Evolutionary conservation across 805 yeast species (phyloP).

Genomic region (Grigorovia transvaalensis): DNA sequence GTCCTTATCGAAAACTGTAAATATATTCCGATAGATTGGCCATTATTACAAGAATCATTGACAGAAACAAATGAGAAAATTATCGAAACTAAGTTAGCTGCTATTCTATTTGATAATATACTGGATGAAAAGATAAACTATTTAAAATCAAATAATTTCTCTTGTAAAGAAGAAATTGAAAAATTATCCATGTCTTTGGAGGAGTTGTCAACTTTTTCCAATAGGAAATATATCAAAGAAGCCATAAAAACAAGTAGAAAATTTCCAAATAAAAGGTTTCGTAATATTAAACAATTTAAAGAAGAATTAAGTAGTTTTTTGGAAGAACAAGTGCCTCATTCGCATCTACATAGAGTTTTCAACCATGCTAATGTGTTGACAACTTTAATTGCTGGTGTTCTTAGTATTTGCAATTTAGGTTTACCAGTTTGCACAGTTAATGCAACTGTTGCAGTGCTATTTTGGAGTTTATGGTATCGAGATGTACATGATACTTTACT

Average conservation of each 20-base stretch:
- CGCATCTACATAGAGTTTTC: neutral
- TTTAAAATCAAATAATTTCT: too few relatives aligned
- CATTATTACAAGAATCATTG: neutral
- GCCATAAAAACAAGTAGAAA: neutral
- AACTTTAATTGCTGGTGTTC: neutral
- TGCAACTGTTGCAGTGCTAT: neutral
- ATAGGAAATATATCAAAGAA: neutral
- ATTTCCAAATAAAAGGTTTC: neutral
- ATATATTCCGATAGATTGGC: neutral
- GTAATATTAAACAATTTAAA: neutral
- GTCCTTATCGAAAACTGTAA: neutral
- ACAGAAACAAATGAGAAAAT: neutral
- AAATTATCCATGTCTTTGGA: neutral
- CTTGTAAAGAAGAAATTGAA: neutral
- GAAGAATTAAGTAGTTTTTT: neutral
- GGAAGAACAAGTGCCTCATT: neutral
- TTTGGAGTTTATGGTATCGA: neutral
- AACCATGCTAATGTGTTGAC: neutral
- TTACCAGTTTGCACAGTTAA: neutral
- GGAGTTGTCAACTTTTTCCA: neutral
- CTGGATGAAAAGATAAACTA: neutral
- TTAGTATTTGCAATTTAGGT: neutral
- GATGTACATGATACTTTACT: neutral
- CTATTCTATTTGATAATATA: neutral
- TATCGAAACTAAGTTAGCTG: neutral